Conservation (phyloP, 139 green algal genomes). For the Asterochloris erici region DNA sequence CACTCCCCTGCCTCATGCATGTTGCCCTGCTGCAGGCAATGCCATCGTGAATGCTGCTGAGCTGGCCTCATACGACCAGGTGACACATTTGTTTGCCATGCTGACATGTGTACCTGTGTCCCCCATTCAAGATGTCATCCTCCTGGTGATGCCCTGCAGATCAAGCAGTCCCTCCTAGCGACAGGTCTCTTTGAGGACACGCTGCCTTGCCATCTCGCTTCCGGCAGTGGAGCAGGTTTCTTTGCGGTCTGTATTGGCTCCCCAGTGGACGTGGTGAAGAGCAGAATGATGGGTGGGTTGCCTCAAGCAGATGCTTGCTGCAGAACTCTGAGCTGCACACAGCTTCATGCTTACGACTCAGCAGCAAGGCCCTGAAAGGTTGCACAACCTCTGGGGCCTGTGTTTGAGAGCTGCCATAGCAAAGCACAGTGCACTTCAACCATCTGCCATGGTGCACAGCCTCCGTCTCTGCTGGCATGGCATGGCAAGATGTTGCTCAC, state of each 20-base stretch:
- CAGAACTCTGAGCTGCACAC: no score
- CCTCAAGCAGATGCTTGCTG: not conserved
- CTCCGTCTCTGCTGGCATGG: no score
- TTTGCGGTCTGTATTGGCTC: conserved; percentile 93
- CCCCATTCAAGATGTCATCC: not conserved
- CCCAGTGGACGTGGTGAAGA: conserved; percentile 98
- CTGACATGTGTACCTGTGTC: not conserved
- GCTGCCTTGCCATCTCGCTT: conserved; percentile 68
- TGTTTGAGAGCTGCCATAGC: no score
- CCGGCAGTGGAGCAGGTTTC: conserved; percentile 91
- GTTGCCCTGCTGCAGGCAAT: conserved; percentile 53
- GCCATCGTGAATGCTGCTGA: conserved; percentile 98
- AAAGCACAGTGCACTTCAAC: no score
- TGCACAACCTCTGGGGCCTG: no score
- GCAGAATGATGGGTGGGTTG: conserved; percentile 85
- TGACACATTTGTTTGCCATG: not conserved
- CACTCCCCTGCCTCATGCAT: no score
- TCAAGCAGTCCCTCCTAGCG: conserved; percentile 69
- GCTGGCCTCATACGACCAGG: conserved; percentile 94
- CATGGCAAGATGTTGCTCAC: no score
- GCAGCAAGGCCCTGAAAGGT: no score
- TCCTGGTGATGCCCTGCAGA: conserved; percentile 31
- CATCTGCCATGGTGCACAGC: no score
- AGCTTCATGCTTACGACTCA: no score
- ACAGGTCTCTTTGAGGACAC: conserved; percentile 66